These are phyloP conservation scores for Malassezia globosa DNA, from an alignment of 1,284 basidiomycete genomes.

Conservation along the genomic window DNA sequence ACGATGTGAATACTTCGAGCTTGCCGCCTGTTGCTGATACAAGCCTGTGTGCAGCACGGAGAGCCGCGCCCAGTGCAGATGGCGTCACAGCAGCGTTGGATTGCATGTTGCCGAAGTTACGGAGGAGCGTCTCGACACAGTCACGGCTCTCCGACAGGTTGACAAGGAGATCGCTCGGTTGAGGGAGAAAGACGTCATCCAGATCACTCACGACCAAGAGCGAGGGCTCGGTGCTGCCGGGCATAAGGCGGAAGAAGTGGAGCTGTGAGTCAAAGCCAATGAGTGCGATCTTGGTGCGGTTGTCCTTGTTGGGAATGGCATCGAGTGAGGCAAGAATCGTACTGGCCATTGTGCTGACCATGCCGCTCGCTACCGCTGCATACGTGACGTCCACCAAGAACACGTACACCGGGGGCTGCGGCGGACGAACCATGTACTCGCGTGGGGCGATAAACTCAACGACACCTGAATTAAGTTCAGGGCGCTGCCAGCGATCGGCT, in stretches of 20 bases:
- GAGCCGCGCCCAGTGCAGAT: slow-evolving; percentile 85
- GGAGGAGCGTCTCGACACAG: slow-evolving; percentile 70
- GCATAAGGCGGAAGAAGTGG: slow-evolving; percentile 85
- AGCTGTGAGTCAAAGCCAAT: slow-evolving; percentile 84
- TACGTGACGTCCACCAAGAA: slow-evolving; percentile 96
- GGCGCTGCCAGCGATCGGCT: slow-evolving; percentile 83
- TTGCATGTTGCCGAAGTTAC: slow-evolving; percentile 87
- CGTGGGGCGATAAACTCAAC: slow-evolving; percentile 97
- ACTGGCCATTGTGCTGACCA: slow-evolving; percentile 93
- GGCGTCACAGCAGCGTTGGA: slow-evolving; percentile 80
- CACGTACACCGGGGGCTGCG: slow-evolving; percentile 90
- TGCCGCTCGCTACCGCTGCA: slow-evolving; percentile 63
- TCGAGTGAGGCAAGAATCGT: slow-evolving; percentile 91
- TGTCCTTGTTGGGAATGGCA: slow-evolving; percentile 85
- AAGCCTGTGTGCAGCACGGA: slow-evolving; percentile 91
- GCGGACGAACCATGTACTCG: slow-evolving; percentile 96
- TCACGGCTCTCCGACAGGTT: slow-evolving; percentile 77
- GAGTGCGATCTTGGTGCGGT: slow-evolving; percentile 80
- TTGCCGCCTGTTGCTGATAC: slow-evolving; percentile 91
- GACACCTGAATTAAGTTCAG: slow-evolving; percentile 82
- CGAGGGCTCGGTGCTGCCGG: slow-evolving; percentile 69
- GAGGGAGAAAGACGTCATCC: slow-evolving; percentile 92
- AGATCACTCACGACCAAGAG: slow-evolving; percentile 97
- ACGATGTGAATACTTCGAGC: slow-evolving; percentile 77
- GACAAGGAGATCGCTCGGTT: slow-evolving; percentile 86